Evolutionary conservation across 805 yeast genomes (phyloP).

Genomic region (Tetrapisispora phaffii): DNA sequence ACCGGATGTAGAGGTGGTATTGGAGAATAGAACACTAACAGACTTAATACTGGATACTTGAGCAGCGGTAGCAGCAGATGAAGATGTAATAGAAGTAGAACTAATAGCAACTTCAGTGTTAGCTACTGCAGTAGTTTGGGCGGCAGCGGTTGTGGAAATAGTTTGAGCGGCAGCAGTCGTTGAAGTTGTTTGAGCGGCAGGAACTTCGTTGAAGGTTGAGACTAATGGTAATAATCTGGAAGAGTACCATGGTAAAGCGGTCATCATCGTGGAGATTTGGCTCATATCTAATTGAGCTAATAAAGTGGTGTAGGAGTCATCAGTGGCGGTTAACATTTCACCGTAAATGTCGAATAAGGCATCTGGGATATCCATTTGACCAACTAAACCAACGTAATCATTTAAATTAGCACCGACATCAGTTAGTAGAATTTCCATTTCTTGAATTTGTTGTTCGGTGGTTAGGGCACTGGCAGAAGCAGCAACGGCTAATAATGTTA

Average conservation of each 20-base stretch:
- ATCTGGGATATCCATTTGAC: conserved; percentile 14
- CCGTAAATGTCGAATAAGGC: conserved; percentile 16
- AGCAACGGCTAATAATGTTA: conserved; percentile 15
- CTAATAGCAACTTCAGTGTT: background rate
- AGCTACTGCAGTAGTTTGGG: conserved; percentile 1
- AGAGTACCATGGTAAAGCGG: conserved; percentile 31
- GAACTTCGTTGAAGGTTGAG: background rate
- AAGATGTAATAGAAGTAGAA: background rate
- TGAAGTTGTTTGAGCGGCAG: conserved; percentile 4
- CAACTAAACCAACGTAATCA: conserved; percentile 13
- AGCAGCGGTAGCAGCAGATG: background rate
- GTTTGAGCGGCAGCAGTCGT: conserved; percentile 4
- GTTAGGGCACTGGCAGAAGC: conserved; percentile 13
- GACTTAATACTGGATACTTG: background rate
- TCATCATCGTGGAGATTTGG: conserved; percentile 22
- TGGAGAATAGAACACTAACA: background rate
- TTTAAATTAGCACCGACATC: conserved; percentile 14
- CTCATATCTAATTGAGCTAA: conserved; percentile 8
- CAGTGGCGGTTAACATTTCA: conserved; percentile 9
- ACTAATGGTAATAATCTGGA: conserved; percentile 17
- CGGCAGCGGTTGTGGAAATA: background rate
- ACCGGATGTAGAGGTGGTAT: background rate
- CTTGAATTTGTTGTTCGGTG: conserved; percentile 13
- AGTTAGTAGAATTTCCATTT: conserved; percentile 14
- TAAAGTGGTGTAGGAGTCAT: conserved; percentile 26